Conservation (phyloP, 805 yeast species). For the Yarrowia alimentaria region DNA sequence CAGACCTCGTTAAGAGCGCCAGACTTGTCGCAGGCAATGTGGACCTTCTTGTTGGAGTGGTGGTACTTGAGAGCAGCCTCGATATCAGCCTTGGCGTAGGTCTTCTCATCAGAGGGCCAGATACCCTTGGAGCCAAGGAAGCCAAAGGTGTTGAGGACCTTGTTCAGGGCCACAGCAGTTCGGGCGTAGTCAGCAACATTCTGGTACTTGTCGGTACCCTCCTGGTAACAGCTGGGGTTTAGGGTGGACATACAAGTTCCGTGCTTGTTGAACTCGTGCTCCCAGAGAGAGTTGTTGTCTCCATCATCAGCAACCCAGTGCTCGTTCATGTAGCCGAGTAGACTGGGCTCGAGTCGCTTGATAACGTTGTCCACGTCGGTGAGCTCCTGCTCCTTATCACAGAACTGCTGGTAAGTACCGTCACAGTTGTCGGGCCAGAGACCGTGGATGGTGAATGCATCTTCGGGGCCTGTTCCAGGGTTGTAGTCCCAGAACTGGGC, state of each 20-base stretch:
- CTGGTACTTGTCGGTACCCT: constrained; percentile 36
- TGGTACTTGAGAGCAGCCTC: constrained; percentile 40
- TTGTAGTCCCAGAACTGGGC: constrained; percentile 93
- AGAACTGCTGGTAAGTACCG: constrained; percentile 77
- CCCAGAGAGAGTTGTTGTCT: constrained; percentile 70
- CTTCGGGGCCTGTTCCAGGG: constrained; percentile 69
- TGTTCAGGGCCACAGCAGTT: constrained; percentile 56
- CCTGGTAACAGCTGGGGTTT: constrained; percentile 63
- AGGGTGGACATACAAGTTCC: constrained; percentile 88
- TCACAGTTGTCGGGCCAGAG: constrained; percentile 87
- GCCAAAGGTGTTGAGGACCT: constrained; percentile 61
- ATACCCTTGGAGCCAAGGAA: constrained; percentile 68
- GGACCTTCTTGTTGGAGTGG: constrained; percentile 52
- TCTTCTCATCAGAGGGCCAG: constrained; percentile 57
- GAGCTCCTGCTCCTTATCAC: constrained; percentile 61
- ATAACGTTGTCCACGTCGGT: constrained; percentile 50
- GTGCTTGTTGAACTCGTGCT: constrained; percentile 90
- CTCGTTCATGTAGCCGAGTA: constrained; percentile 55
- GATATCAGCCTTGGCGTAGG: constrained; percentile 52
- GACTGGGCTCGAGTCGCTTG: constrained; percentile 44
- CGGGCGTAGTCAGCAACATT: constrained; percentile 69
- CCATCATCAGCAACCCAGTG: constrained; percentile 77
- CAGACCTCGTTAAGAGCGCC: constrained; percentile 62
- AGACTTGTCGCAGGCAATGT: constrained; percentile 53
- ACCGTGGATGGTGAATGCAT: constrained; percentile 78